Evolutionary conservation across 2,329 filamentous ascomycete species (phyloP).

Genomic region (Sclerotinia spermophila): DNA sequence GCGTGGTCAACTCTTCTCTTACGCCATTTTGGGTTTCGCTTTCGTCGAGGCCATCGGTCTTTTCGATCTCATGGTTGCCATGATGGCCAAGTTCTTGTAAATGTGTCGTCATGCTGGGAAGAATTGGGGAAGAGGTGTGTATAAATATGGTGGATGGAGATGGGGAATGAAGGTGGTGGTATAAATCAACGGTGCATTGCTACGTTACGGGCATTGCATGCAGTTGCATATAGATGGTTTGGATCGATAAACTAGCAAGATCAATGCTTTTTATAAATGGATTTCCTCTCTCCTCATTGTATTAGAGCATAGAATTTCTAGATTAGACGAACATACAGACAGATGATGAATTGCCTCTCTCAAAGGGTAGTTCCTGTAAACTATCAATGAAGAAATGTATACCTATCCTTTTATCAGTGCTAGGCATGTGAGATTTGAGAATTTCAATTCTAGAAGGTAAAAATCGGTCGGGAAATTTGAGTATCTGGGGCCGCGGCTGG

Average conservation of each 20-base stretch:
- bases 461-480: background rate
- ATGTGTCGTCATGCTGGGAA: constrained; percentile 15
- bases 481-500: constrained; percentile 1
- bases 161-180: constrained; percentile 12
- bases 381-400: constrained; percentile 11
- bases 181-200: constrained; percentile 12
- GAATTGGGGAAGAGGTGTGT: constrained; percentile 1
- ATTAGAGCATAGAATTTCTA: constrained; percentile 17
- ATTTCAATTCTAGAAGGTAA: background rate
- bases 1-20: constrained; percentile 92
- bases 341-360: constrained; percentile 8
- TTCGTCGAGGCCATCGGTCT: constrained; percentile 92
- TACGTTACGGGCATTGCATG: constrained; percentile 29
- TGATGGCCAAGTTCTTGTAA: constrained; percentile 82
- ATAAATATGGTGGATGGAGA: constrained; percentile 17
- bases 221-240: constrained; percentile 30
- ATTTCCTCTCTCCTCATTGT: background rate
- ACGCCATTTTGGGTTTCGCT: constrained; percentile 92
- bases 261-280: constrained; percentile 3
- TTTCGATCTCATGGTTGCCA: constrained; percentile 87
- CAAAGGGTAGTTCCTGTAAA: constrained; percentile 10
- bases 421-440: background rate
- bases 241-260: background rate
- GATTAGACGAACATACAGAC: constrained; percentile 14
- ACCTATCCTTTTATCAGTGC: background rate